Evolutionary conservation across 1,284 basidiomycete species (phyloP), one percentile per base, ranked within the genome.

Genomic region (Moesziomyces globuligerus): DNA sequence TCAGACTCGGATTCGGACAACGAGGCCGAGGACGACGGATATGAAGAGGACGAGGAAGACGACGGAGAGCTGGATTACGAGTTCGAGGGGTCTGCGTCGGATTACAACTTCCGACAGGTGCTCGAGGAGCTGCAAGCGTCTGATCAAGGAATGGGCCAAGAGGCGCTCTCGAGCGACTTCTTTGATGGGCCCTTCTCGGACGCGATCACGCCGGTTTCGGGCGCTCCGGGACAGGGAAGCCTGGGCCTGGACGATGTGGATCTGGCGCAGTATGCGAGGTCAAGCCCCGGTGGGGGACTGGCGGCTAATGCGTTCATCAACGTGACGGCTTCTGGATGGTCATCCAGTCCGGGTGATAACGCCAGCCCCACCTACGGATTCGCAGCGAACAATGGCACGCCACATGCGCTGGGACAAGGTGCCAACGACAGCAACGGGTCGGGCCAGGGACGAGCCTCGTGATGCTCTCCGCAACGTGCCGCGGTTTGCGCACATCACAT

Each of bases 11-110:
- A 48, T 18, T 58, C 56, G 10, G 66, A 61, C 36, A 48, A 64
- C 24, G 67, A 74, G 17, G 62, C 60, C 10, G 66, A 68, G 25
- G 56, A 61, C 11, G 70, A 69, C 9, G 70, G 67, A 24, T 68
- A 64, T 28, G 67, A 70, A 37, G 67, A 70, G 44, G 67, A 70
- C 42, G 67, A 70, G 26, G 62, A 66, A 38, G 62, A 66, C 34
- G 62, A 66, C 39, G 53, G 59, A 29, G 62, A 66, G 56, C 62
- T 56, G 7, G 62, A 69, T n/a, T 56, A 56, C 41, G 67, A 70
- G 38, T 42, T 34, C 1, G 62, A 58, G 25, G 42, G 40, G 0
- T 21, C 18, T n/a, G 36, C 32, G 7, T 37, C 52, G 21, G 47
- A 58, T 18, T 56, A 56, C 52, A 56, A 55, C 24, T 64, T 65